Evolutionary conservation across 75 land plant genomes (phyloP).

Genomic region (Pinus albicaulis): DNA sequence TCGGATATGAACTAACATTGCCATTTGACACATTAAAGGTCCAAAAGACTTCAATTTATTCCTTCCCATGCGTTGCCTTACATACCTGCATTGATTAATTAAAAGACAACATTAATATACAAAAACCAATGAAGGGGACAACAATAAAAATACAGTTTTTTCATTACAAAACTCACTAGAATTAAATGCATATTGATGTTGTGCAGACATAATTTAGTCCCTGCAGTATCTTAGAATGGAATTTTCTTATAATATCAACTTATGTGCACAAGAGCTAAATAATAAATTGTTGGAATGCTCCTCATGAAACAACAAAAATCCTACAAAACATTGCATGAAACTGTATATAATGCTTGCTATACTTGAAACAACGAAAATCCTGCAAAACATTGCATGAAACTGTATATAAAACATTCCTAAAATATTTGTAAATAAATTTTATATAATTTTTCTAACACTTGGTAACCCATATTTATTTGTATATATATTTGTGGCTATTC

Average conservation of each 20-base stretch:
- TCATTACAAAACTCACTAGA: background rate
- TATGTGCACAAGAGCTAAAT: no score
- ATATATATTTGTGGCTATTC: no score
- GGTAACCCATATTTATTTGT: no score
- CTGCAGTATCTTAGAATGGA: background rate
- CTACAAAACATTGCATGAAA: no score
- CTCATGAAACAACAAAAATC: no score
- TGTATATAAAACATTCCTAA: no score
- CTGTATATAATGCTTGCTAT: no score
- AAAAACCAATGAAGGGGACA: background rate
- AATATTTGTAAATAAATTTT: no score
- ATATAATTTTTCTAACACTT: no score
- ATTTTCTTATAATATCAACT: background rate
- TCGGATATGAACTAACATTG: constrained; percentile 38
- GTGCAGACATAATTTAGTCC: background rate
- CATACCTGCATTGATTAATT: constrained; percentile 37
- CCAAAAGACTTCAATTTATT: constrained; percentile 61
- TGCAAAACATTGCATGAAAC: no score
- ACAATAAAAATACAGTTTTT: background rate
- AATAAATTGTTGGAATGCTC: no score
- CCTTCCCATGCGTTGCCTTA: constrained; percentile 54
- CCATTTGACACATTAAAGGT: constrained; percentile 50
- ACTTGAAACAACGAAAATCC: no score
- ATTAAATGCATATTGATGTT: background rate
- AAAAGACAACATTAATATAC: background rate